phyloP scores from a whole-genome alignment of 2,329 filamentous ascomycete species.

The Alternaria sp. region DNA sequence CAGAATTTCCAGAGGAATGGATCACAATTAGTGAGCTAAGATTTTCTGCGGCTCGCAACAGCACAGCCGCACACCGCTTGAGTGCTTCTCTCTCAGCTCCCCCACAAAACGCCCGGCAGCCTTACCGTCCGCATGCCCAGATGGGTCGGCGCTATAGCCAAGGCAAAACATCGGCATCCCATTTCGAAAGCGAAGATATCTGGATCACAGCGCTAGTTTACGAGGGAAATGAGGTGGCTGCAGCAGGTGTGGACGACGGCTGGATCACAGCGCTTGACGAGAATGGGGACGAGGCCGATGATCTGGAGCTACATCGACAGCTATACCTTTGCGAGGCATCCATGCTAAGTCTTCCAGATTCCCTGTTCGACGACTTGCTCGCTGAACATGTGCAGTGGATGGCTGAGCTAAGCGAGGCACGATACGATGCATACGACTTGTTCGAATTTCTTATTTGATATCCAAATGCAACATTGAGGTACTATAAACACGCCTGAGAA shows the following conservation, averaged over 20 bases:
- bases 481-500: not conserved
- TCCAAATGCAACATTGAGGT: not conserved
- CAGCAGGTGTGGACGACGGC: not conserved
- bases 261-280: constrained; percentile 3
- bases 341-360: not conserved
- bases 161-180: not conserved
- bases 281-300: not conserved
- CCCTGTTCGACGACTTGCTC: constrained; percentile 12
- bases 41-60: constrained; percentile 4
- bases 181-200: constrained; percentile 1
- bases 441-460: constrained; percentile 6
- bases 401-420: constrained; percentile 8
- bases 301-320: not conserved
- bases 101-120: constrained; percentile 10
- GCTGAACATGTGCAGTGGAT: constrained; percentile 19
- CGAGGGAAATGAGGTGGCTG: not conserved
- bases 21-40: constrained; percentile 1
- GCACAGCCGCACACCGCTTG: constrained; percentile 16
- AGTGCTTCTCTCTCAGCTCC: constrained; percentile 10
- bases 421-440: not conserved
- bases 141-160: constrained; percentile 5
- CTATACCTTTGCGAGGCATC: not conserved
- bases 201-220: constrained; percentile 3
- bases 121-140: constrained; percentile 2
- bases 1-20: constrained; percentile 1